phyloP scores from a whole-genome alignment of 73 alveolate species.

The Breviolum minutum region DNA sequence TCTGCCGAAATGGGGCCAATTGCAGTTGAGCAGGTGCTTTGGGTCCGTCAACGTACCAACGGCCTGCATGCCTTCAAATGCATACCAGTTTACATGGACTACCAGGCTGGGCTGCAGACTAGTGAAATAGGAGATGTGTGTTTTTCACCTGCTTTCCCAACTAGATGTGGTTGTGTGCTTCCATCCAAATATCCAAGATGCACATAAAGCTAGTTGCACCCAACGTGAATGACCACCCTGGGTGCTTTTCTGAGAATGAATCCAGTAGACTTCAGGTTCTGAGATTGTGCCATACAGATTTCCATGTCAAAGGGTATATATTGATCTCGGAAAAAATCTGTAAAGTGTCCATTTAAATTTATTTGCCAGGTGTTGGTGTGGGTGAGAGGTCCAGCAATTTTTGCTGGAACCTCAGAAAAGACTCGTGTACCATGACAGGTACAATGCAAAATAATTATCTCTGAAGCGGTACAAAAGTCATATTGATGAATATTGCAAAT shows the following conservation, averaged over 20 bases:
- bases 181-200: no score
- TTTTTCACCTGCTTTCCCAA: neutral
- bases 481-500: no score
- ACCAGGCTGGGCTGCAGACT: slow-evolving; percentile 51
- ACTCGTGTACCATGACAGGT: neutral
- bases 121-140: neutral
- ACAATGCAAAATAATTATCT: no score
- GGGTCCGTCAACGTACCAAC: slow-evolving; percentile 88
- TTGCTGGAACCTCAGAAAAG: neutral
- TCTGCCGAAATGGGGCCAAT: neutral
- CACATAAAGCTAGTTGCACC: no score
- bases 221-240: no score
- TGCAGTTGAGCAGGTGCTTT: slow-evolving; percentile 19
- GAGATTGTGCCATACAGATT: no score
- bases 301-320: neutral
- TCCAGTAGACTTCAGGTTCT: neutral
- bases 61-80: slow-evolving; percentile 93
- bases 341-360: no score
- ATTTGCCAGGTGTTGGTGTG: slow-evolving; percentile 47
- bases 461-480: no score
- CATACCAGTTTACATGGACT: slow-evolving; percentile 92
- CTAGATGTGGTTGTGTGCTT: neutral
- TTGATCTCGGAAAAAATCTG: neutral
- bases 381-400: slow-evolving; percentile 90
- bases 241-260: no score